Percentiles rank a stretch among this genome's conserved stretches.
Conservation (phyloP, 129 eudicot genomes). For the Tagetes erecta region DNA sequence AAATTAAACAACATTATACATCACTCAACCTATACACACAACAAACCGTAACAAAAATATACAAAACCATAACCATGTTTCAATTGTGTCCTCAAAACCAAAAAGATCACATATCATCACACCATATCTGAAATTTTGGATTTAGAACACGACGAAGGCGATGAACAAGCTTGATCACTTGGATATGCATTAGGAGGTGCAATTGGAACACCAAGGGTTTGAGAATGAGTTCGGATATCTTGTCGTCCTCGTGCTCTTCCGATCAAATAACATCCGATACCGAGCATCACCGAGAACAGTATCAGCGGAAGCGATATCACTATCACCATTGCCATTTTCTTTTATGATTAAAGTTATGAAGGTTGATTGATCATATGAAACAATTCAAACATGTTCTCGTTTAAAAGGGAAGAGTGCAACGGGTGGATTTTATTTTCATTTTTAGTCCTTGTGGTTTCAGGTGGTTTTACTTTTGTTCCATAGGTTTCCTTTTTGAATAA, state of each 20-base stretch:
- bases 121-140: conserved; percentile 30
- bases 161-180: conserved; percentile 12
- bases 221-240: conserved; percentile 55
- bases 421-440: conserved; percentile 8
- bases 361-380: neutral
- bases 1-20: neutral
- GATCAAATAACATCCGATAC: conserved; percentile 59
- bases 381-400: neutral
- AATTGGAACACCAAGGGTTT: conserved; percentile 53
- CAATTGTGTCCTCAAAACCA: too few relatives aligned
- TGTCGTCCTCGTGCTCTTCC: conserved; percentile 66
- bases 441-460: conserved; percentile 17
- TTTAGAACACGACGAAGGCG: conserved; percentile 27
- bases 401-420: neutral
- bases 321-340: conserved; percentile 59
- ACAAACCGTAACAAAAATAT: neutral
- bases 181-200: conserved; percentile 49
- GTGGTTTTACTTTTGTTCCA: neutral
- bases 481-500: conserved; percentile 1
- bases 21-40: neutral
- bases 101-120: neutral
- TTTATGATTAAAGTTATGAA: neutral
- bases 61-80: neutral
- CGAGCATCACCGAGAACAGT: conserved; percentile 49
- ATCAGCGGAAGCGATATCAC: conserved; percentile 66